Evolutionary conservation across 257 asterid genomes (phyloP).

Genomic region (Cynanchum wilfordii): DNA sequence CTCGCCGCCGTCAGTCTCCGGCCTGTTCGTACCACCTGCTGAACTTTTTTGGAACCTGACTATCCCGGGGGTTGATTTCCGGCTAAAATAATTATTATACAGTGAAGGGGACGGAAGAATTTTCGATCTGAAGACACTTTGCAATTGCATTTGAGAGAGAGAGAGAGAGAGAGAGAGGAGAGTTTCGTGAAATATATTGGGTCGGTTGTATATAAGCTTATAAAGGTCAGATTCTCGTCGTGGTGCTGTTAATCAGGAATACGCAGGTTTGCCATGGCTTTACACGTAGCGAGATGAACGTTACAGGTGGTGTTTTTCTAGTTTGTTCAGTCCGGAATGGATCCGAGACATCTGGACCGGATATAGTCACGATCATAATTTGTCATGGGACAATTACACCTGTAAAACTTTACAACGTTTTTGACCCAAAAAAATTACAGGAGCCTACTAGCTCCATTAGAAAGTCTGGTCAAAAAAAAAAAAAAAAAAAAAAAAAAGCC

Average conservation of each 20-base stretch:
- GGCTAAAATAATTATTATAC: neutral
- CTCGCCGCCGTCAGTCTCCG: neutral
- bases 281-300: conserved; percentile 10
- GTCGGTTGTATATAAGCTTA: too few relatives aligned
- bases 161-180: too few relatives aligned
- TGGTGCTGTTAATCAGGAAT: neutral
- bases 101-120: conserved; percentile 6
- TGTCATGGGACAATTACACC: too few relatives aligned
- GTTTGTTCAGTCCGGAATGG: too few relatives aligned
- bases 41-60: conserved; percentile 23
- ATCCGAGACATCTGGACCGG: too few relatives aligned
- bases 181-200: neutral
- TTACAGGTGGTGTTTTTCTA: neutral
- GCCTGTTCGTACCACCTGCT: conserved; percentile 1
- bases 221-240: neutral
- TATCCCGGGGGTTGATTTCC: conserved; percentile 5
- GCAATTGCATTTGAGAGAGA: conserved; percentile 25
- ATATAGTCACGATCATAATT: too few relatives aligned
- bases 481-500: too few relatives aligned
- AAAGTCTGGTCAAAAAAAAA: too few relatives aligned
- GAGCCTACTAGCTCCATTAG: too few relatives aligned
- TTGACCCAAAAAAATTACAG: too few relatives aligned
- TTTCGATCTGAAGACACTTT: conserved; percentile 23
- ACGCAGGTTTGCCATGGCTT: neutral
- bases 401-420: too few relatives aligned